These are phyloP conservation scores for Rutidosis leptorrhynchoides DNA, from an alignment of 129 eudicot genomes.

Conservation along the genomic window DNA sequence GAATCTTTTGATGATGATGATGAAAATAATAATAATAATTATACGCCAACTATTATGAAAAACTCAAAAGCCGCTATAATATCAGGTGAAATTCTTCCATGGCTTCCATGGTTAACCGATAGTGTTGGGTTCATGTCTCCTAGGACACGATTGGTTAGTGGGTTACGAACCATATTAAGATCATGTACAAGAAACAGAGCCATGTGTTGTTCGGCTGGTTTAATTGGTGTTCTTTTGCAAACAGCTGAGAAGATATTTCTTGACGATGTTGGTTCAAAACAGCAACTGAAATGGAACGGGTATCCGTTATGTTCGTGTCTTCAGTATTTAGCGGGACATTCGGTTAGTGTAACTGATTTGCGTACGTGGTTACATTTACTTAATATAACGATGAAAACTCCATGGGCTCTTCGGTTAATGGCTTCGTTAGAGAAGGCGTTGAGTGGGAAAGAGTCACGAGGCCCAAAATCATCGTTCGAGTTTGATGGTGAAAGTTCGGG, in stretches of 20 bases:
- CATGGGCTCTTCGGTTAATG: constrained; percentile 74
- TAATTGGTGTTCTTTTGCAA: constrained; percentile 59
- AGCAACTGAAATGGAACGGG: constrained; percentile 76
- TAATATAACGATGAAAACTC: constrained; percentile 43
- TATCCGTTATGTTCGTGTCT: constrained; percentile 75
- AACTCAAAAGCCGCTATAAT: constrained; percentile 87
- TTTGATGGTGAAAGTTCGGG: constrained; percentile 98
- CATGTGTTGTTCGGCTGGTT: constrained; percentile 87
- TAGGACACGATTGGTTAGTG: constrained; percentile 82
- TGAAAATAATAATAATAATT: too few species aligned
- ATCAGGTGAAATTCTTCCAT: constrained; percentile 82
- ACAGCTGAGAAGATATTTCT: constrained; percentile 76
- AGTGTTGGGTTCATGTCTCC: constrained; percentile 73
- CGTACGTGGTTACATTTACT: constrained; percentile 68
- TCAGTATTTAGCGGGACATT: constrained; percentile 88
- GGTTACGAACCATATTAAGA: constrained; percentile 70
- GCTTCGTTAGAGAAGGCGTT: constrained; percentile 77
- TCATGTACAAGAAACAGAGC: constrained; percentile 91
- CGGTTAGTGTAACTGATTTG: constrained; percentile 66
- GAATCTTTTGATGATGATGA: constrained; percentile 93
- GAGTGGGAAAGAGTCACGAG: constrained; percentile 72
- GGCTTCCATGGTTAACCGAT: constrained; percentile 78
- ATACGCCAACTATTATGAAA: constrained; percentile 84
- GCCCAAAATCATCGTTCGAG: constrained; percentile 86
- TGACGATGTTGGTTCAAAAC: constrained; percentile 46